Base-by-base conservation (phyloP, 2,329 filamentous ascomycete species). In the Fusarium redolens region DNA sequence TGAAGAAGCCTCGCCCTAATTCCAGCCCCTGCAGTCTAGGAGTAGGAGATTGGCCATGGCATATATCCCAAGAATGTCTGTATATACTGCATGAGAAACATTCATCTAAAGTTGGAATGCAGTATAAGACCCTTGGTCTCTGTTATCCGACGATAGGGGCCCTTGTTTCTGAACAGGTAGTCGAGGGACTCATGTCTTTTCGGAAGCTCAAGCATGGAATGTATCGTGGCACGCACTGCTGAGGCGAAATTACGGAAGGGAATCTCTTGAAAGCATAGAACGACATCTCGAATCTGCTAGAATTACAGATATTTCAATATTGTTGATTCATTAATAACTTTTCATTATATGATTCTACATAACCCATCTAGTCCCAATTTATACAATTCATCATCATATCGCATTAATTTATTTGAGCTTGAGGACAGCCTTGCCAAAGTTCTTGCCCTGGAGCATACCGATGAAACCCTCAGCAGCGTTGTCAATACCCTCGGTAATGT, bases 371-470 rank as follows among this genome's bases (percentile, higher is more conserved):
- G 12, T 57, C 50, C 25, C n/a, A 43, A n/a, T 65, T 63, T 48
- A 40, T 71, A 41, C 40, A 41, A n/a, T 55, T 65, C 45, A 31
- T 71, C 55, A 55, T 68, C 44, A 57, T 73, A 18, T 43, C 51
- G 3, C 33, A 48, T 61, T 58, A 51, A 69, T 50, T 43, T 71
- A 71, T 61, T 56, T 69, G n/a, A 88, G 81, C 85, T 93, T 92
- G 77, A 96, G 78, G 28, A 96, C 88, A 20, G 93, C 92, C 88
- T 97, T 97, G 75, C 94, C 94, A 82, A 95, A 93, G 85, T 97
- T 97, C 82, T 92, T 88, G 52, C 94, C 94, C 78, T 89, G 81
- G 61, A 96, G 86, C 85, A 97, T 91, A 17, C 90, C 92, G 17
- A 96, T 82, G 68, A 97, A 86, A 0, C 92, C 94, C 63, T 95